Evolutionary conservation across 2,329 filamentous ascomycete genomes (phyloP).

Genomic region (Knoxdaviesia proteae): DNA sequence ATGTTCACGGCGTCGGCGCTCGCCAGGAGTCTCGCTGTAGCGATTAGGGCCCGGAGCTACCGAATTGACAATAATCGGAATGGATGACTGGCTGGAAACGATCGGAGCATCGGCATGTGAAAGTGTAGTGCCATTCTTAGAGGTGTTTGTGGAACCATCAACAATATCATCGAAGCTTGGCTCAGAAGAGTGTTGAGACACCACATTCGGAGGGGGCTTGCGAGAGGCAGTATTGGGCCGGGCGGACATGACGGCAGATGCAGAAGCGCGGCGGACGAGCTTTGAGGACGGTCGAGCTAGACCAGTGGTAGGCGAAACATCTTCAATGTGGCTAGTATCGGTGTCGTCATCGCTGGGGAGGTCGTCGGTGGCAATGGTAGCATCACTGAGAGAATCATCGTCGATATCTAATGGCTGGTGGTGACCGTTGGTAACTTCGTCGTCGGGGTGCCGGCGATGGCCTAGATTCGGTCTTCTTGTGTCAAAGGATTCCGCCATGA

Average conservation of each 20-base stretch:
- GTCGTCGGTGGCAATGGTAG: conserved; percentile 40
- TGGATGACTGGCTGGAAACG: too few species aligned
- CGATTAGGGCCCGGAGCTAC: conserved; percentile 3
- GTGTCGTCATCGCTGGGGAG: conserved; percentile 37
- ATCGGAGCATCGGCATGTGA: too few species aligned
- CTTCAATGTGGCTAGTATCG: conserved; percentile 38
- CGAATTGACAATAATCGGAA: too few species aligned
- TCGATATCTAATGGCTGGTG: conserved; percentile 34
- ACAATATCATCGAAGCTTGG: conserved; percentile 18
- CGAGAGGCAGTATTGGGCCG: too few species aligned
- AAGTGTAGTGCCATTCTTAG: too few species aligned
- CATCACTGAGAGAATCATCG: conserved; percentile 46
- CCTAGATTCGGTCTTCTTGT: conserved; percentile 43
- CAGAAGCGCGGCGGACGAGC: too few species aligned
- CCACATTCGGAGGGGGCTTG: too few species aligned
- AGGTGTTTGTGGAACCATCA: background rate
- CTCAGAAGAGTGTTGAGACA: too few species aligned
- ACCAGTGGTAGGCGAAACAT: conserved; percentile 28
- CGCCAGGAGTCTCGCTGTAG: conserved; percentile 36
- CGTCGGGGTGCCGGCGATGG: conserved; percentile 46
- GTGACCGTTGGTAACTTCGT: conserved; percentile 33
- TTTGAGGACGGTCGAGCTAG: too few species aligned
- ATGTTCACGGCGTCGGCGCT: conserved; percentile 63
- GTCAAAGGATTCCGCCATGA: conserved; percentile 21
- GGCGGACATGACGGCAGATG: too few species aligned